These are phyloP conservation scores for Ascoidea asiatica DNA, from an alignment of 805 yeast genomes.

Conservation along the genomic window DNA sequence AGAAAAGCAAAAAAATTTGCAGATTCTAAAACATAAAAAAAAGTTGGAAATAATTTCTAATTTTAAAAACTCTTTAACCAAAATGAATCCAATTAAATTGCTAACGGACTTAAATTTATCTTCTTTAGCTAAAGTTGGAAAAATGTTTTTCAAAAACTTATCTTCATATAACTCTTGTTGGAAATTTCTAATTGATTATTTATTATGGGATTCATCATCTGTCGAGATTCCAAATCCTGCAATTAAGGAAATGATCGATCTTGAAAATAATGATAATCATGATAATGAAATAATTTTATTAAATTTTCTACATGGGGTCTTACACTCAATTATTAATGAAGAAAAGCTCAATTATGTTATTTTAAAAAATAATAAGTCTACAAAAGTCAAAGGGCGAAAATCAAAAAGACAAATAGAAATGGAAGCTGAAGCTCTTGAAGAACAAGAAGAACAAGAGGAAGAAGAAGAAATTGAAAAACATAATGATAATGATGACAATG, in stretches of 20 bases:
- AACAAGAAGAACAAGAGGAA: constrained; percentile 1
- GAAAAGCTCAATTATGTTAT: background rate
- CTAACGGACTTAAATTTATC: constrained; percentile 4
- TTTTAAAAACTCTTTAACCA: background rate
- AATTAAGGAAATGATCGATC: constrained; percentile 19
- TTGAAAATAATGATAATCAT: constrained; percentile 14
- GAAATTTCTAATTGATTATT: constrained; percentile 26
- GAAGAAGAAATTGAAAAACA: constrained; percentile 8
- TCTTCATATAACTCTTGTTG: constrained; percentile 23
- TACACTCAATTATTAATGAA: constrained; percentile 1
- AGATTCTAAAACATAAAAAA: background rate
- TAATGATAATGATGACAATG: constrained; percentile 8
- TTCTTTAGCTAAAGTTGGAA: constrained; percentile 15
- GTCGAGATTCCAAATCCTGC: constrained; percentile 17
- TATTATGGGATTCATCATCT: constrained; percentile 30
- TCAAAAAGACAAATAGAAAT: constrained; percentile 3
- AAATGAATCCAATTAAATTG: background rate
- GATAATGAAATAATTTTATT: constrained; percentile 21
- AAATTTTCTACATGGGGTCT: constrained; percentile 27
- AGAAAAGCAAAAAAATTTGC: too few relatives aligned
- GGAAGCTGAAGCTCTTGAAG: constrained; percentile 6
- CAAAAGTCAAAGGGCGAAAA: constrained; percentile 5
- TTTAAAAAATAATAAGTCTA: background rate
- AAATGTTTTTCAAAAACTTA: constrained; percentile 19
- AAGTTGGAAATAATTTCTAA: too few relatives aligned